Evolutionary conservation across 108 stramenopile genomes (phyloP).

Genomic region (Pseudonitzschia multistriata): DNA sequence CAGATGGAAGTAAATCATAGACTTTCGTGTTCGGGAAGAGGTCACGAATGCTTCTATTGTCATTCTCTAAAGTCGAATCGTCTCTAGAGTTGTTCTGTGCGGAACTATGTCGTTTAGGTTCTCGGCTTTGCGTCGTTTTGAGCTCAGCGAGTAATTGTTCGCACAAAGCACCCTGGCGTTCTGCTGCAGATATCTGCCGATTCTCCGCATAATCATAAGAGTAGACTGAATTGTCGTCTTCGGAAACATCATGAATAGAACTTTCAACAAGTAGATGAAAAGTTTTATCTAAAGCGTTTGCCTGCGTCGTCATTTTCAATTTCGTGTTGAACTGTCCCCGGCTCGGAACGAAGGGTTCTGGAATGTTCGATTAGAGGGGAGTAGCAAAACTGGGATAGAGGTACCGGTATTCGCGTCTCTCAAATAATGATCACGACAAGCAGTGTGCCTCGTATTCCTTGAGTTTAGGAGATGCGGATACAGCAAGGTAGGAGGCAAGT

Average conservation of each 20-base stretch:
- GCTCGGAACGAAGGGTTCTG: not conserved
- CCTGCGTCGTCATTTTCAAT: not conserved
- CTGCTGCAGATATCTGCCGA: not conserved
- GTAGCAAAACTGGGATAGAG: too few species aligned
- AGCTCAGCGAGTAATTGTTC: slow-evolving; percentile 3
- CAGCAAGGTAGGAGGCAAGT: too few species aligned
- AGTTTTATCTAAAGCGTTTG: not conserved
- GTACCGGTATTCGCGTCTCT: too few species aligned
- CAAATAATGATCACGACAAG: too few species aligned
- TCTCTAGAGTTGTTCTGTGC: not conserved
- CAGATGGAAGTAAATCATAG: slow-evolving; percentile 8
- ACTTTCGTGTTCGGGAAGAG: slow-evolving; percentile 17
- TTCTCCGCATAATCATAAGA: not conserved
- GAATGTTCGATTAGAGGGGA: not conserved
- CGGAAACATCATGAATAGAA: not conserved
- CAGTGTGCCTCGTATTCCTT: too few species aligned
- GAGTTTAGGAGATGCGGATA: too few species aligned
- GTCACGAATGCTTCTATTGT: slow-evolving; percentile 8
- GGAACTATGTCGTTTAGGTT: not conserved
- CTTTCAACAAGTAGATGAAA: not conserved
- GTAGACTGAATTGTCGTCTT: not conserved
- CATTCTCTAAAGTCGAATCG: not conserved
- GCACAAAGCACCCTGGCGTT: slow-evolving; percentile 11
- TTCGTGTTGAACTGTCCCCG: not conserved
- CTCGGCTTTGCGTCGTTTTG: too few species aligned